Percentiles rank a stretch among this genome's conserved stretches.
Conservation (phyloP, 108 stramenopile species). For the Skeletonema marinoi region DNA sequence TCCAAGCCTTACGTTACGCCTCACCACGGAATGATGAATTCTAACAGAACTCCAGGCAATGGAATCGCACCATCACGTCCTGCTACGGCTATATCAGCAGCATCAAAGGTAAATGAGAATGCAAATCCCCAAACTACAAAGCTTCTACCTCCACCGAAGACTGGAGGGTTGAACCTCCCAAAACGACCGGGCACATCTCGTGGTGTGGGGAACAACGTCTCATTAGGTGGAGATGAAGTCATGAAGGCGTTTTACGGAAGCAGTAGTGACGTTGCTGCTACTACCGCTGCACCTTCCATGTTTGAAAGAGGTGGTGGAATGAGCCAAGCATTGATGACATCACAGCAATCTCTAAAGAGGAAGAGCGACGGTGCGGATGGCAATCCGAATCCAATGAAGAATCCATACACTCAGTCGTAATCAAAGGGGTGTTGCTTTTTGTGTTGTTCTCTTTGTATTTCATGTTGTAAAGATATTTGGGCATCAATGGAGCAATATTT, state of each 20-base stretch:
- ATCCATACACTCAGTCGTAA: slow-evolving; percentile 32
- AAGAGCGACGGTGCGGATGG: slow-evolving; percentile 23
- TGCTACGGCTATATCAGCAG: neutral
- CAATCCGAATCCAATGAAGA: slow-evolving; percentile 8
- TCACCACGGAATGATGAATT: slow-evolving; percentile 21
- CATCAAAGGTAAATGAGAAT: slow-evolving; percentile 1
- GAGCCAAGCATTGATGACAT: neutral
- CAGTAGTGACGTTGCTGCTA: neutral
- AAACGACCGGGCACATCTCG: slow-evolving; percentile 33
- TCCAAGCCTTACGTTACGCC: slow-evolving; percentile 12
- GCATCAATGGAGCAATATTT: neutral
- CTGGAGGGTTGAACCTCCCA: slow-evolving; percentile 27
- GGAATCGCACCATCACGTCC: neutral
- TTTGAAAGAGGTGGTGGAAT: slow-evolving; percentile 1
- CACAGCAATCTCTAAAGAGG: slow-evolving; percentile 33
- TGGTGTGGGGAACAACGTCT: slow-evolving; percentile 2
- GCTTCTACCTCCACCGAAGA: neutral
- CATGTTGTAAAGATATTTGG: neutral
- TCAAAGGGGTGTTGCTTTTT: neutral
- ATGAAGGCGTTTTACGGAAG: neutral
- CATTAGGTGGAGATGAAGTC: neutral
- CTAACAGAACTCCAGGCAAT: neutral
- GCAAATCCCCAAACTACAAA: neutral
- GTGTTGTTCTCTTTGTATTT: neutral
- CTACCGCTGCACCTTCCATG: neutral